Base-by-base conservation (phyloP, 2,329 filamentous ascomycete genomes). In the Aureobasidium subglaciale region DNA sequence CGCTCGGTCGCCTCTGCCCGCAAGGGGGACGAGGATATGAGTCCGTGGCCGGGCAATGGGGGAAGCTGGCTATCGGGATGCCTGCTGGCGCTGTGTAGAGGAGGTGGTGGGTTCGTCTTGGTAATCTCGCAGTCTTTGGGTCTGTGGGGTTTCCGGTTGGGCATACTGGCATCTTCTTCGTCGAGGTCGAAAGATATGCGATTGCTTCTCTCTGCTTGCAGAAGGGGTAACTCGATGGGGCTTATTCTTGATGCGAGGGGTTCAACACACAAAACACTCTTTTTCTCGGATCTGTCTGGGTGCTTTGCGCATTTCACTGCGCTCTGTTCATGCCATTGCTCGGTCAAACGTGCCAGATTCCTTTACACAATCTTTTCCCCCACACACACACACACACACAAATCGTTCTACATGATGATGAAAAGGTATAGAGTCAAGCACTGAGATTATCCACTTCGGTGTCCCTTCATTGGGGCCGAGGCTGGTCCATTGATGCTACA, bases 181-280 rank as follows among this genome's bases (percentile, higher is more conserved):
- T 96, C 92, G 85, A 84, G 87, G 88, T 80, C 71, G 79, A 95
- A 84, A 96, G 92, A 87, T 85, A 97, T 96, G 92, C 91, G 92
- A 96, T 96, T 96, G 89, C 88, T 62, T 65, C 60, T 58, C 58
- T 59, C 58, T 62, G 64, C 64, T n/a, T n/a, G 69, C n/a, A 2
- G 29, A 29, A 3, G 71, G 74, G 80, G 88, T 96, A 95, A 97
- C 92, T 96, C 91, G 90, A 97, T 95, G 92, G 92, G 92, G 92
- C 92, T 96, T 90, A 97, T 96, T 96, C 90, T 96, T 87, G 92
- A 90, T 82, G 87, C 91, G 90, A 96, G 90, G 87, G 87, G 87
- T 81, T 77, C 77, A n/a, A n/a, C n/a, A n/a, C n/a, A 50, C 29
- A 32, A 37, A 5, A 71, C 63, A 64, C 57, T 56, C 67, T 68